Evolutionary conservation across 2,329 filamentous ascomycete species (phyloP).

Genomic region (Cryphonectria parasitica): DNA sequence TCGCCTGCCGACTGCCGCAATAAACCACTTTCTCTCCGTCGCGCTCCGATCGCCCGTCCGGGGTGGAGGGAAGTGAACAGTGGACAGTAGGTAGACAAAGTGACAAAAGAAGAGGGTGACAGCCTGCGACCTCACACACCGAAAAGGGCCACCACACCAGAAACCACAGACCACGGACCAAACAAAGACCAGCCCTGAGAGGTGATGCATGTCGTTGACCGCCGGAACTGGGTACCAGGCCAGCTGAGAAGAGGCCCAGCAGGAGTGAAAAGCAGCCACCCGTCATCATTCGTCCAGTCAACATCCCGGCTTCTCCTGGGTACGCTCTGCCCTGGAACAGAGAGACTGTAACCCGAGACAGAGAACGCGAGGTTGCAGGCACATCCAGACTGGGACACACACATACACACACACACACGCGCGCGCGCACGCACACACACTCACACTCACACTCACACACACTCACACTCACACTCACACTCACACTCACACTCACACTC

Average conservation of each 20-base stretch:
- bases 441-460: neutral
- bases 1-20: constrained; percentile 9
- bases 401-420: neutral
- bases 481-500: neutral
- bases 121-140: constrained; percentile 1
- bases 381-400: neutral
- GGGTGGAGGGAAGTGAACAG: neutral
- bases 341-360: constrained; percentile 2
- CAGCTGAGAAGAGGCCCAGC: constrained; percentile 3
- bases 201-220: constrained; percentile 13
- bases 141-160: neutral
- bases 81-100: constrained; percentile 8
- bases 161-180: neutral
- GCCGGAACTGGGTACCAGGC: neutral
- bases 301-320: constrained; percentile 6
- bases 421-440: neutral
- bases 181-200: neutral
- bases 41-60: constrained; percentile 10
- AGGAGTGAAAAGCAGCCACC: constrained; percentile 11
- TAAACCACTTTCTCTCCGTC: constrained; percentile 4
- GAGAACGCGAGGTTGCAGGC: neutral
- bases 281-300: constrained; percentile 7
- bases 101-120: constrained; percentile 25
- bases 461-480: neutral
- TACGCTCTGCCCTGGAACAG: constrained; percentile 6